Evolutionary conservation across 495 filamentous ascomycete species (phyloP), one percentile per base, ranked within the genome.

Genomic region (Endocarpon pusillum): DNA sequence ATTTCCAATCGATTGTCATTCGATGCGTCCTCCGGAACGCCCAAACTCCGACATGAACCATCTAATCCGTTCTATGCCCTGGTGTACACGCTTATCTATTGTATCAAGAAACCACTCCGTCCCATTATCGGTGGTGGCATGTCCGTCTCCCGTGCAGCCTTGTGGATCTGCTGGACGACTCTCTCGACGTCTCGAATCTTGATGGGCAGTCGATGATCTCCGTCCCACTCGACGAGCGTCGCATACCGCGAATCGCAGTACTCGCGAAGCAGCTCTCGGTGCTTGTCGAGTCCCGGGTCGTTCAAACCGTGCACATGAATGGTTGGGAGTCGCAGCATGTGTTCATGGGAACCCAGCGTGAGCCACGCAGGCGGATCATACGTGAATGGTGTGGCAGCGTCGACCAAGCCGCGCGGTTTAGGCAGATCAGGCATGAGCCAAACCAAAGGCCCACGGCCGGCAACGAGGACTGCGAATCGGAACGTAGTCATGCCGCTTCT

Each of bases 221-320:
- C 72, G 19, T 70, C 58, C 72, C 71, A 77, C 51, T 75, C 66
- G 6, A 75, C 38, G 37, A 75, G 19, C 38, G 42, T 54, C 21
- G 55, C 40, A 20, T 42, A 61, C 2, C 48, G 52, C 22, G 43
- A 34, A 21, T 62, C 55, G 44, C 58, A 67, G 44, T 66, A 75
- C 30, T 59, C 40, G 9, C 58, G 41, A 14, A 61, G 34, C 43
- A 77, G 43, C 43, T 54, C 47, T 40, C 58, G 41, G 42, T 75
- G 72, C 32, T 61, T 28, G 29, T 61, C 47, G 24, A 74, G 36
- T 3, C 69, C 69, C 32, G 52, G 47, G 43, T 75, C 72, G 20
- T 38, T 42, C 45, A 60, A 37, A 0, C 71, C 72, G 54, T 77
- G 71, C 3, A 77, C 69, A 48, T 77, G 72, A 21, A 77, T 39